Evolutionary conservation across 192 early-diverging fungal species (phyloP), one percentile per base, ranked within the genome.

Genomic region (Mortierella alpina): DNA sequence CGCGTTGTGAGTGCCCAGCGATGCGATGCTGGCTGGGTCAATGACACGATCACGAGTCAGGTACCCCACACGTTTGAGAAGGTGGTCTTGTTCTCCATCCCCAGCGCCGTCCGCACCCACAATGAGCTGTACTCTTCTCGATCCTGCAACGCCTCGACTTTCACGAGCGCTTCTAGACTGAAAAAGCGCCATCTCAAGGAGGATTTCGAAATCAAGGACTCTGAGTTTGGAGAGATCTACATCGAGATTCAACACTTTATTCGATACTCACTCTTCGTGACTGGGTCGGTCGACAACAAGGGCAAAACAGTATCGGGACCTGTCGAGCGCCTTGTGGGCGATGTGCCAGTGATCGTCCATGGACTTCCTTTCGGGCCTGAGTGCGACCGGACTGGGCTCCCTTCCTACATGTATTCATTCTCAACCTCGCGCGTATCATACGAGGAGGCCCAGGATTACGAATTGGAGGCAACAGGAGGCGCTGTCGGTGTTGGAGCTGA

Each of bases 41-140:
- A 80, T 54, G 76, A 80, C 5, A 13, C 57, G 31, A 80, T 72
- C 23, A 80, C 76, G 1, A 41, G 52, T 13, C 68, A 66, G 40
- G 68, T 79, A 2, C 75, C 75, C 15, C 75, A 79, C 41, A 80
- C 76, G 9, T 80, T 80, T n/a, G 76, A 80, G 65, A 80, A 80
- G 47, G 65, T 80, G 15, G 76, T 80, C n/a, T 31, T 80, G 2
- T 80, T 80, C 55, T 68, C 77, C 3, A 68, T 80, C 48, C 77
- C 77, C 0, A 46, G 17, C 4, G 64, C 77, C 6, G 41, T 58
- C 57, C 77, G 77, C 40, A 59, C 64, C 20, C 60, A 80, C 39
- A 72, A 68, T 45, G 77, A 72, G 8, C 20, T 68, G 52, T 62
- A 68, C 42, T 60, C 69, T 1, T 59, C 69, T 46, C 69, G 77